Percentiles rank a stretch among this genome's conserved stretches.
phyloP scores from a whole-genome alignment of 148 eudicot genomes.

The Tetragonia tetragonoides region DNA sequence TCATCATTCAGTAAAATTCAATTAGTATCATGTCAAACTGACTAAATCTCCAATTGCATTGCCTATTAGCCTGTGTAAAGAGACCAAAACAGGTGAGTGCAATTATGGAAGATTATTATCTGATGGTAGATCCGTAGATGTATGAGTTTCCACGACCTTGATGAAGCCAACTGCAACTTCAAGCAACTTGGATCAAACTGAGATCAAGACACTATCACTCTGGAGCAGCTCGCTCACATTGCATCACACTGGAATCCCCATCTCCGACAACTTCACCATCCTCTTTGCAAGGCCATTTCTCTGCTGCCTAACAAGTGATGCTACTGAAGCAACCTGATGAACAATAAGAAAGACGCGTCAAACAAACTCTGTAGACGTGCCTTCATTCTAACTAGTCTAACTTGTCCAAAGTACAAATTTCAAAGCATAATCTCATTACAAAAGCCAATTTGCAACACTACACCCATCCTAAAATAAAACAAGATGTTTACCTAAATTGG shows the following conservation, averaged over 20 bases:
- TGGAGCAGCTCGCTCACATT: neutral
- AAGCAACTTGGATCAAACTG: neutral
- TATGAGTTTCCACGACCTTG: neutral
- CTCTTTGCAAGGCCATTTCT: slow-evolving; percentile 47
- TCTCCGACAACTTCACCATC: slow-evolving; percentile 64
- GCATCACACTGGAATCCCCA: slow-evolving; percentile 66
- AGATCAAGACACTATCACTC: neutral
- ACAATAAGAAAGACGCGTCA: neutral
- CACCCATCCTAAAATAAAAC: neutral
- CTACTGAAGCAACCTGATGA: slow-evolving; percentile 79
- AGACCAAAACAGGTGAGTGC: neutral
- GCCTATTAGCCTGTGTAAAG: neutral
- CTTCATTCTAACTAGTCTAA: neutral
- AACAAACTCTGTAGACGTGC: neutral
- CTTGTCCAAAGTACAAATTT: neutral
- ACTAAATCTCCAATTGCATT: neutral
- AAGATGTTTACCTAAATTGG: neutral
- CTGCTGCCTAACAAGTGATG: slow-evolving; percentile 60
- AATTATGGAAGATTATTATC: neutral
- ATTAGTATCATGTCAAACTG: neutral
- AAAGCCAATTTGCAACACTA: neutral
- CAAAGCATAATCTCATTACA: neutral
- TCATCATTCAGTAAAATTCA: neutral
- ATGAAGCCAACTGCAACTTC: neutral
- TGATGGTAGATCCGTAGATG: neutral